A percentile compares a stretch with the other conserved stretches of the same genome.
phyloP scores from a whole-genome alignment of 2,329 filamentous ascomycete species.

The Claviceps pazoutovae region DNA sequence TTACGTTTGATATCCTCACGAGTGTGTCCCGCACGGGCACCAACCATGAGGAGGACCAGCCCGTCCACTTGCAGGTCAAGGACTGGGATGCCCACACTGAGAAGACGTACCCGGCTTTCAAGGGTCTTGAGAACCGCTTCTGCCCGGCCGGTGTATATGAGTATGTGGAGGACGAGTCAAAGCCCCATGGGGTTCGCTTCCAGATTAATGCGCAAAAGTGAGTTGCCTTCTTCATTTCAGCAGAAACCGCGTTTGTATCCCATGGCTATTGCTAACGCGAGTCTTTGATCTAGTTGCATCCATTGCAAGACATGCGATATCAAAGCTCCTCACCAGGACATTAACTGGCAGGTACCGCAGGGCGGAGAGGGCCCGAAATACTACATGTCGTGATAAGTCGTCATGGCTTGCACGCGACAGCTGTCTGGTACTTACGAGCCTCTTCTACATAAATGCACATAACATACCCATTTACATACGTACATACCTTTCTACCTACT shows the following conservation, averaged over 20 bases:
- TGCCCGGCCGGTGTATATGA: slow-evolving; percentile 97
- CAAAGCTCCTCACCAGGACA: slow-evolving; percentile 91
- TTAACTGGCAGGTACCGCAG: slow-evolving; percentile 92
- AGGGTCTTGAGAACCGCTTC: slow-evolving; percentile 91
- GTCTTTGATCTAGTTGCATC: slow-evolving; percentile 54
- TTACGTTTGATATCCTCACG: slow-evolving; percentile 92
- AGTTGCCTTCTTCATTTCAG: slow-evolving; percentile 26
- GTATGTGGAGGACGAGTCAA: slow-evolving; percentile 84
- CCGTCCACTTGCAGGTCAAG: slow-evolving; percentile 85
- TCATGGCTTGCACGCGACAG: background rate
- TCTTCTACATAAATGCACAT: no score
- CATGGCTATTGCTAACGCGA: no score
- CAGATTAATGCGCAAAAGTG: slow-evolving; percentile 97
- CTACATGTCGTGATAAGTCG: slow-evolving; percentile 42
- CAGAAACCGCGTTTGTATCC: no score
- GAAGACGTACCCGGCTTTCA: slow-evolving; percentile 71
- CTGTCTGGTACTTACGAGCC: background rate
- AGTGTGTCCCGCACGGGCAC: slow-evolving; percentile 91
- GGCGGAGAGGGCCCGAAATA: slow-evolving; percentile 70
- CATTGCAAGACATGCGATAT: slow-evolving; percentile 99
- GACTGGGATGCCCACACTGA: slow-evolving; percentile 88
- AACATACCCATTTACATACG: no score
- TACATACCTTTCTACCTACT: no score
- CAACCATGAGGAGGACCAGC: slow-evolving; percentile 97
- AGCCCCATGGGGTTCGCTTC: slow-evolving; percentile 80